Percentiles rank a stretch among this genome's conserved stretches.
Evolutionary conservation across 2,329 filamentous ascomycete species (phyloP).

Genomic region (Cordyceps militaris): DNA sequence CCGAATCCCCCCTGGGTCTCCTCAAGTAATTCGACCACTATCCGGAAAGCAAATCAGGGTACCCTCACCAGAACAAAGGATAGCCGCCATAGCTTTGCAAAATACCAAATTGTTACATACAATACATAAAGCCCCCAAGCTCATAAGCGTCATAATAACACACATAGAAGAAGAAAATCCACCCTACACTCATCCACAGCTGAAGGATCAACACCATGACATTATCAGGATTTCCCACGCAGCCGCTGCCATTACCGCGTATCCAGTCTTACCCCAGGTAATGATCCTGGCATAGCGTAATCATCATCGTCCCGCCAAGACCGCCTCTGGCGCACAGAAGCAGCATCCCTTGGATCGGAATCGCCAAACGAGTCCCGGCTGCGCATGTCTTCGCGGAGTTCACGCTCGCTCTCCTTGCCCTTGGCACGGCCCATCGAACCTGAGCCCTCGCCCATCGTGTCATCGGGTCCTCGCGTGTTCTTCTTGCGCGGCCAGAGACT

Average conservation of each 20-base stretch:
- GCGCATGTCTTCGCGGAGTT: slow-evolving; percentile 44
- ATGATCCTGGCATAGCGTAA: slow-evolving; percentile 40
- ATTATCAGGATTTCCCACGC: not conserved
- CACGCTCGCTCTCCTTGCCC: slow-evolving; percentile 45
- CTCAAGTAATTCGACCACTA: slow-evolving; percentile 10
- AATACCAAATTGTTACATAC: too few species aligned
- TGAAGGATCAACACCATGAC: not conserved
- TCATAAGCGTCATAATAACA: not conserved
- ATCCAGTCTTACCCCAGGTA: slow-evolving; percentile 33
- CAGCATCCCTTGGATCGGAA: slow-evolving; percentile 28
- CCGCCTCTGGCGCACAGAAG: slow-evolving; percentile 33
- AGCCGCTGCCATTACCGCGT: slow-evolving; percentile 13
- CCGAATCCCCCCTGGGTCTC: slow-evolving; percentile 39
- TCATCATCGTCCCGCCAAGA: slow-evolving; percentile 31
- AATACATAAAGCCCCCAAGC: too few species aligned
- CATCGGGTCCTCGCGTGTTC: slow-evolving; percentile 70
- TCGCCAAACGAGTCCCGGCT: slow-evolving; percentile 41
- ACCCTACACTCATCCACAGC: not conserved
- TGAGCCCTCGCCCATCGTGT: slow-evolving; percentile 40
- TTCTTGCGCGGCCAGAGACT: slow-evolving; percentile 78
- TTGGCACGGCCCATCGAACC: slow-evolving; percentile 45
- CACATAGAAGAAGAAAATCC: not conserved
- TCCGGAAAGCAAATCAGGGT: not conserved
- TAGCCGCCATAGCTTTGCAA: not conserved
- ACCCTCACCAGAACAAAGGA: not conserved